A percentile compares a stretch with the other conserved stretches of the same genome.
Evolutionary conservation across 2,329 filamentous ascomycete genomes (phyloP).

Genomic region (Gyromitra esculenta): DNA sequence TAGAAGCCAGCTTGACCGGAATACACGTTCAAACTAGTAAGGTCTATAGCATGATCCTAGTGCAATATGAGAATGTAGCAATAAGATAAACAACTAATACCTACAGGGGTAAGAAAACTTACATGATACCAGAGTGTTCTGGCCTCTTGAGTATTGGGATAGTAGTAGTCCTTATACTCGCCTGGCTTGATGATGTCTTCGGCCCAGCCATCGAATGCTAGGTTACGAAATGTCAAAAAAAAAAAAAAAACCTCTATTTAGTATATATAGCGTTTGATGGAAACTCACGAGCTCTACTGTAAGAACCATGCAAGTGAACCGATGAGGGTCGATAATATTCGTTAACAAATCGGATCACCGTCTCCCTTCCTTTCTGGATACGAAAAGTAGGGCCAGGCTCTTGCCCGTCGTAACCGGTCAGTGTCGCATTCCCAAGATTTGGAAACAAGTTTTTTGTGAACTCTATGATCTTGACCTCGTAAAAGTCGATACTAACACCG

Average conservation of each 20-base stretch:
- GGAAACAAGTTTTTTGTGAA: slow-evolving; percentile 61
- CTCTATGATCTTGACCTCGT: slow-evolving; percentile 59
- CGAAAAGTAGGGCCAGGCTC: slow-evolving; percentile 67
- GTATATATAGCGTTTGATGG: not conserved
- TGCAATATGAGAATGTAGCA: not conserved
- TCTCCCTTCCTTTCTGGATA: slow-evolving; percentile 65
- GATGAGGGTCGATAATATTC: slow-evolving; percentile 62
- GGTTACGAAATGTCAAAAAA: too few species aligned
- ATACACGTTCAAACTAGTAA: slow-evolving; percentile 67
- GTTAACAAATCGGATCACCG: slow-evolving; percentile 68
- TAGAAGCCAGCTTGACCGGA: slow-evolving; percentile 69
- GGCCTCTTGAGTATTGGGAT: slow-evolving; percentile 67
- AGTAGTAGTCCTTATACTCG: slow-evolving; percentile 72
- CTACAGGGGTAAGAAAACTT: not conserved
- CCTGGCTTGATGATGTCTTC: slow-evolving; percentile 65
- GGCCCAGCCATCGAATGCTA: slow-evolving; percentile 52
- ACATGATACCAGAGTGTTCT: slow-evolving; percentile 70
- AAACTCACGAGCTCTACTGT: slow-evolving; percentile 58
- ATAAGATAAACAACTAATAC: not conserved
- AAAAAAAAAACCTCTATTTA: too few species aligned
- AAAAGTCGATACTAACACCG: slow-evolving; percentile 60
- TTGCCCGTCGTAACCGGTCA: slow-evolving; percentile 68
- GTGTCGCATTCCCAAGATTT: slow-evolving; percentile 59
- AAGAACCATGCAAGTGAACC: slow-evolving; percentile 69
- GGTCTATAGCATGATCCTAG: slow-evolving; percentile 49